phyloP scores from a whole-genome alignment of 73 alveolate genomes.

The Uronychia setigera region DNA sequence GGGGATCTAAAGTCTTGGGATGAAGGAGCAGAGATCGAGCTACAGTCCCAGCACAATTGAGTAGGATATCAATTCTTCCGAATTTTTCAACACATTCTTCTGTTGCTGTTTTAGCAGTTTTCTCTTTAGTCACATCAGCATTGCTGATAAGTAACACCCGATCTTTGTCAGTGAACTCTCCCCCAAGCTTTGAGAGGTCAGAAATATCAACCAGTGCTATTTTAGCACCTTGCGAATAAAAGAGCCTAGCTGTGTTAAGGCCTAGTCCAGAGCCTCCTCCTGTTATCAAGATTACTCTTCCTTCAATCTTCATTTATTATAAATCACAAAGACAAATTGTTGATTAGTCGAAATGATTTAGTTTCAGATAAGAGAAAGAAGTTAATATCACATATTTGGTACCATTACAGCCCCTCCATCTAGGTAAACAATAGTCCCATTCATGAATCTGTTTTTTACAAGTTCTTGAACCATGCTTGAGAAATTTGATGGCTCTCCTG shows the following conservation, averaged over 20 bases:
- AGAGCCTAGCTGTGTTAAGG: conserved; percentile 11
- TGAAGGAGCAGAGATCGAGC: neutral
- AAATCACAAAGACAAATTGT: too few species aligned
- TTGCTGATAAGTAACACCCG: conserved; percentile 37
- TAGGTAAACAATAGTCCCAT: too few species aligned
- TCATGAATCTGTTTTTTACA: too few species aligned
- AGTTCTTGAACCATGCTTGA: too few species aligned
- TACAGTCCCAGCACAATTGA: conserved; percentile 91
- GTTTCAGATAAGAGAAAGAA: too few species aligned
- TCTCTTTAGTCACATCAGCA: conserved; percentile 77
- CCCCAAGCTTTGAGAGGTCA: conserved; percentile 18
- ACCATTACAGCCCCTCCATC: too few species aligned
- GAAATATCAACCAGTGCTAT: conserved; percentile 80
- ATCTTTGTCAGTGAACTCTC: conserved; percentile 56
- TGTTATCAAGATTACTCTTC: too few species aligned
- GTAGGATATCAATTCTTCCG: conserved; percentile 77
- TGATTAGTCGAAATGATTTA: too few species aligned
- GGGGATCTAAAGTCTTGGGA: too few species aligned
- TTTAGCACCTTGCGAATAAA: conserved; percentile 55
- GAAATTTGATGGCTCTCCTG: too few species aligned
- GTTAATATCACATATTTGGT: too few species aligned
- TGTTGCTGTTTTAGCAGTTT: conserved; percentile 61
- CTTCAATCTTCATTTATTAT: too few species aligned
- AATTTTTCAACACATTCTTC: conserved; percentile 61
- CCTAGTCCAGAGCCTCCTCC: conserved; percentile 59